Percentiles rank a stretch among this genome's conserved stretches.
These are phyloP conservation scores for Canna indica DNA, from an alignment of 176 grass and related monocot species.

Conservation along the genomic window DNA sequence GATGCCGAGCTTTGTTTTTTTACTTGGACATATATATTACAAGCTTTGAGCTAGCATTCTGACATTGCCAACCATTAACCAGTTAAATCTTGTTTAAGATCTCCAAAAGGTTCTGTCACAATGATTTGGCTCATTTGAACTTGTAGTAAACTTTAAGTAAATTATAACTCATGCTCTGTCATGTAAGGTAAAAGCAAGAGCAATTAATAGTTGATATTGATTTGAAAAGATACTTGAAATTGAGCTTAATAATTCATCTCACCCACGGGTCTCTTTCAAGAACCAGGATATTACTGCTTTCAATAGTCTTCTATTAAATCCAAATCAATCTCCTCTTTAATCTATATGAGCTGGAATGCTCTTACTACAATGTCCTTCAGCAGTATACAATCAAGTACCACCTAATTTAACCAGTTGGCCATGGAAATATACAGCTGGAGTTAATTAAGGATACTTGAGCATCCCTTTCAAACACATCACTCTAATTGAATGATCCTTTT, in stretches of 20 bases:
- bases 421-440: too few species aligned
- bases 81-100: slow-evolving; percentile 8
- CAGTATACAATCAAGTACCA: too few species aligned
- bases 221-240: neutral
- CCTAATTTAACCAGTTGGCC: too few species aligned
- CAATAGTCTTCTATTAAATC: neutral
- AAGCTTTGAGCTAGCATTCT: slow-evolving; percentile 20
- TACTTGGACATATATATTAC: slow-evolving; percentile 2
- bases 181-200: too few species aligned
- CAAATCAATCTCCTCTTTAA: neutral
- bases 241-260: neutral
- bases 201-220: neutral
- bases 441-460: too few species aligned
- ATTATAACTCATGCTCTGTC: neutral
- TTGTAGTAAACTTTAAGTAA: neutral
- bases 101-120: slow-evolving; percentile 4
- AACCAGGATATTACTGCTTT: too few species aligned
- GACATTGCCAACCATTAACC: slow-evolving; percentile 17
- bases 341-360: neutral
- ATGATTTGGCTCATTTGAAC: slow-evolving; percentile 1
- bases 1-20: neutral
- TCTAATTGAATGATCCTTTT: too few species aligned
- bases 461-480: too few species aligned
- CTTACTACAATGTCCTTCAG: neutral
- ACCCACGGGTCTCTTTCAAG: neutral